Evolutionary conservation across 495 filamentous ascomycete genomes (phyloP).

Genomic region (Hypoxylon lienhwacheense): DNA sequence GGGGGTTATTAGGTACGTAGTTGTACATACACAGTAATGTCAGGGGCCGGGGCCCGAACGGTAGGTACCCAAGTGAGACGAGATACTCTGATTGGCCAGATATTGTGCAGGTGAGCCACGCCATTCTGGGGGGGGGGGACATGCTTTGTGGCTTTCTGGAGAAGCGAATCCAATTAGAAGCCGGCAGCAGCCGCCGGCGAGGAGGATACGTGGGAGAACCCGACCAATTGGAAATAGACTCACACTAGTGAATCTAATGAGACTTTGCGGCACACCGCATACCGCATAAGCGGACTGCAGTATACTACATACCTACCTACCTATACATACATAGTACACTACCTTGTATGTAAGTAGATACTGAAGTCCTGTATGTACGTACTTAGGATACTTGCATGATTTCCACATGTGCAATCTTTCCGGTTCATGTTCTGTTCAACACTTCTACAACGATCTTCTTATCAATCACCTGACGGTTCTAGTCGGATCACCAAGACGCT

Average conservation of each 20-base stretch:
- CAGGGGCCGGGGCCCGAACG: slow-evolving; percentile 10
- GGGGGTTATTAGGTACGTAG: too few species aligned
- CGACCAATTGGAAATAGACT: slow-evolving; percentile 10
- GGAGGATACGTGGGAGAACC: background rate
- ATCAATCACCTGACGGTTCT: slow-evolving; percentile 25
- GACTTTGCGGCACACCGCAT: slow-evolving; percentile 23
- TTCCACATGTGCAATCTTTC: too few species aligned
- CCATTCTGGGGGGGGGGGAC: too few species aligned
- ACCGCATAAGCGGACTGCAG: background rate
- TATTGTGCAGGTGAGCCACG: slow-evolving; percentile 5
- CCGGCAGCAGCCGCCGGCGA: slow-evolving; percentile 35
- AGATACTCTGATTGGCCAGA: slow-evolving; percentile 3
- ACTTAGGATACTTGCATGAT: too few species aligned
- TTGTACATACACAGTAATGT: too few species aligned
- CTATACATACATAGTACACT: slow-evolving; percentile 6
- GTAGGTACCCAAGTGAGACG: too few species aligned
- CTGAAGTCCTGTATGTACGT: too few species aligned
- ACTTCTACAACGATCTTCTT: too few species aligned
- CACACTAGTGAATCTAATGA: background rate
- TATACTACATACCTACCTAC: slow-evolving; percentile 8
- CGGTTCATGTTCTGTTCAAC: slow-evolving; percentile 3
- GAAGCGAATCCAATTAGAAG: slow-evolving; percentile 35
- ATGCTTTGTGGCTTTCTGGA: slow-evolving; percentile 25
- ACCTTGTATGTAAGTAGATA: background rate
- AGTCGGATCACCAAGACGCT: slow-evolving; percentile 21